Evolutionary conservation across 805 yeast species (phyloP).

Genomic region (Kodamaea restingae): DNA sequence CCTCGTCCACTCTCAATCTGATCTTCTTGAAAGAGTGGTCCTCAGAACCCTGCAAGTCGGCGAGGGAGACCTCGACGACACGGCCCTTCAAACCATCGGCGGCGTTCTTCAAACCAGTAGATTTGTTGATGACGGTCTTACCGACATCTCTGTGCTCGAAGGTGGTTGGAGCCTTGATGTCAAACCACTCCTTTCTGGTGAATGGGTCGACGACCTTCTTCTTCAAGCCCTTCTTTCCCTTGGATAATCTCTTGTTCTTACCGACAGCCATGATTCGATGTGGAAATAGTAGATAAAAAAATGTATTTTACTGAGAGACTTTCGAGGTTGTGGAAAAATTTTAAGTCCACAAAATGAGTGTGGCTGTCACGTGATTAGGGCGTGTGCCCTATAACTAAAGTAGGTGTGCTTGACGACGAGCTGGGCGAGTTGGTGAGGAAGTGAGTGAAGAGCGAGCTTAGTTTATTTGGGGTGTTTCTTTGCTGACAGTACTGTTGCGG

Average conservation of each 20-base stretch:
- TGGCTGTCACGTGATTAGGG: slow-evolving; percentile 5
- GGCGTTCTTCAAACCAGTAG: slow-evolving; percentile 97
- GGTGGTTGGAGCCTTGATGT: slow-evolving; percentile 97
- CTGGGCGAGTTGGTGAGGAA: no score
- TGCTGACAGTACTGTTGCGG: no score
- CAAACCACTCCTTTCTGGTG: slow-evolving; percentile 99
- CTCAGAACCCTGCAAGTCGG: slow-evolving; percentile 98
- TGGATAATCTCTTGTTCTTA: slow-evolving; percentile 83
- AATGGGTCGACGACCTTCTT: slow-evolving; percentile 99
- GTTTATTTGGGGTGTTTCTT: no score
- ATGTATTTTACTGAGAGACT: background rate
- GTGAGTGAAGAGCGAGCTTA: no score
- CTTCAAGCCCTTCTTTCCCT: slow-evolving; percentile 96
- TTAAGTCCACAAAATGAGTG: background rate
- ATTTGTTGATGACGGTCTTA: slow-evolving; percentile 96
- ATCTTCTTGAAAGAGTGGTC: slow-evolving; percentile 98
- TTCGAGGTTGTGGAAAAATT: slow-evolving; percentile 1
- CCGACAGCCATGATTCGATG: slow-evolving; percentile 35
- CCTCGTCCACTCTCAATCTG: slow-evolving; percentile 97
- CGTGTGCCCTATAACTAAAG: slow-evolving; percentile 7
- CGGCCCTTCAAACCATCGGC: slow-evolving; percentile 98
- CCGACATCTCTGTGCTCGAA: slow-evolving; percentile 98
- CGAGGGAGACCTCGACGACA: slow-evolving; percentile 91
- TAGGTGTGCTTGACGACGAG: no score
- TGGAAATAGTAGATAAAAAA: slow-evolving; percentile 1